Evolutionary conservation across 1,139 yeast species (phyloP).

Genomic region (Geotrichum histeridarum): DNA sequence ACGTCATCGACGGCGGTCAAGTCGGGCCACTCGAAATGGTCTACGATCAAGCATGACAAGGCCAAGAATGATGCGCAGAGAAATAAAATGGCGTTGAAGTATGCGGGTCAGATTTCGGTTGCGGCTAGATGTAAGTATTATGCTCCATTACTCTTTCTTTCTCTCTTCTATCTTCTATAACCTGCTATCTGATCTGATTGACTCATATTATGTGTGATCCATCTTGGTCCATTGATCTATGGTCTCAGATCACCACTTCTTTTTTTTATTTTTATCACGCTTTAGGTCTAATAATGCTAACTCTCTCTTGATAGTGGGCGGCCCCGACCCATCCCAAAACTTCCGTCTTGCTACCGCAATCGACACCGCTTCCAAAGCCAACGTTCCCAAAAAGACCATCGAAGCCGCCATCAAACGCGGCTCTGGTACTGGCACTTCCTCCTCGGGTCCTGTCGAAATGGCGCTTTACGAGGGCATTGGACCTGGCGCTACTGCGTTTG

Average conservation of each 20-base stretch:
- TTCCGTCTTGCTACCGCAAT: slow-evolving; percentile 68
- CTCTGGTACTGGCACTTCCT: slow-evolving; percentile 47
- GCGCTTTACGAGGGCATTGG: slow-evolving; percentile 85
- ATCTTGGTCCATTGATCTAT: no score
- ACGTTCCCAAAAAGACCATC: slow-evolving; percentile 77
- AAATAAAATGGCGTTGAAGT: slow-evolving; percentile 63
- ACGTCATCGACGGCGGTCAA: background rate
- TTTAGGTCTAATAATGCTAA: background rate
- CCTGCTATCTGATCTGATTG: background rate
- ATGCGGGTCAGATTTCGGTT: slow-evolving; percentile 67
- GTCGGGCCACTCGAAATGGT: slow-evolving; percentile 92
- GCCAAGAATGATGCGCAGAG: slow-evolving; percentile 84
- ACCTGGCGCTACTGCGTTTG: slow-evolving; percentile 83
- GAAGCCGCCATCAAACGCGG: slow-evolving; percentile 87
- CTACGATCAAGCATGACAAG: slow-evolving; percentile 87
- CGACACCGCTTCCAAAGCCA: slow-evolving; percentile 71
- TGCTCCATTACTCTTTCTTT: background rate
- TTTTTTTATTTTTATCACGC: no score
- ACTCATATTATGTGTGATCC: no score
- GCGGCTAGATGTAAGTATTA: slow-evolving; percentile 50
- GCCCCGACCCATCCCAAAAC: slow-evolving; percentile 56
- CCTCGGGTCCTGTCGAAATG: slow-evolving; percentile 39
- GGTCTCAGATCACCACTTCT: no score
- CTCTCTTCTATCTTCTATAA: background rate
- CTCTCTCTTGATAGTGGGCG: slow-evolving; percentile 41